Evolutionary conservation across 2,329 filamentous ascomycete genomes (phyloP).

Genomic region (Aspergillus transmontanensis): DNA sequence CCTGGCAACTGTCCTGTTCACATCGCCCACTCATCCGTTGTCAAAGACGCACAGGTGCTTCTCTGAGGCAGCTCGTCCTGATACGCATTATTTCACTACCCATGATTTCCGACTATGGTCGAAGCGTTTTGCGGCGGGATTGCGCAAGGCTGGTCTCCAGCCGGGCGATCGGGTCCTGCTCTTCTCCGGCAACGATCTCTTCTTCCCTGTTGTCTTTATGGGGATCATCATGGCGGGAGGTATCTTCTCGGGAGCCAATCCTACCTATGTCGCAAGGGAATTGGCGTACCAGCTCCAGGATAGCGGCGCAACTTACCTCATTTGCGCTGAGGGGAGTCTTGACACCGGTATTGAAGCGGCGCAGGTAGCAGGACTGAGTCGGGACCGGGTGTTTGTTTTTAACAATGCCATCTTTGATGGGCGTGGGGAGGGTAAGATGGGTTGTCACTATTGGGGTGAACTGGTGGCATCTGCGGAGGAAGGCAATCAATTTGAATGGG

Average conservation of each 20-base stretch:
- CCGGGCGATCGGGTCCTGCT: conserved; percentile 71
- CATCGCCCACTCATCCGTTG: conserved; percentile 50
- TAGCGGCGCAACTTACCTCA: conserved; percentile 67
- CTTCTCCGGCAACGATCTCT: conserved; percentile 73
- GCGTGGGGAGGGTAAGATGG: conserved; percentile 34
- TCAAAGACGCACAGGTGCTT: conserved; percentile 51
- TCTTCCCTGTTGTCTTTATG: conserved; percentile 70
- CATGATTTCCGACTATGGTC: conserved; percentile 68
- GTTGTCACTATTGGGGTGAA: conserved; percentile 65
- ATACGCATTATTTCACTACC: conserved; percentile 67
- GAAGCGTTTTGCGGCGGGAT: conserved; percentile 71
- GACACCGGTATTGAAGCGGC: conserved; percentile 69
- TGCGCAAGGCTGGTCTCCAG: conserved; percentile 65
- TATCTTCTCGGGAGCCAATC: conserved; percentile 76
- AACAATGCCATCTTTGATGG: conserved; percentile 58
- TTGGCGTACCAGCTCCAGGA: conserved; percentile 75
- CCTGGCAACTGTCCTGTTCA: conserved; percentile 50
- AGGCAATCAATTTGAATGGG: conserved; percentile 65
- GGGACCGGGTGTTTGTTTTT: conserved; percentile 64
- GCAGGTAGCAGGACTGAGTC: conserved; percentile 56
- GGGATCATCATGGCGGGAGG: conserved; percentile 77
- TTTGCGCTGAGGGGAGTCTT: conserved; percentile 61
- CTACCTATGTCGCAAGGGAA: conserved; percentile 69
- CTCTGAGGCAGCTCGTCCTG: conserved; percentile 67
- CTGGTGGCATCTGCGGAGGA: conserved; percentile 57